phyloP scores from a whole-genome alignment of 1,284 basidiomycete genomes.

The Veloboletus limbatus region DNA sequence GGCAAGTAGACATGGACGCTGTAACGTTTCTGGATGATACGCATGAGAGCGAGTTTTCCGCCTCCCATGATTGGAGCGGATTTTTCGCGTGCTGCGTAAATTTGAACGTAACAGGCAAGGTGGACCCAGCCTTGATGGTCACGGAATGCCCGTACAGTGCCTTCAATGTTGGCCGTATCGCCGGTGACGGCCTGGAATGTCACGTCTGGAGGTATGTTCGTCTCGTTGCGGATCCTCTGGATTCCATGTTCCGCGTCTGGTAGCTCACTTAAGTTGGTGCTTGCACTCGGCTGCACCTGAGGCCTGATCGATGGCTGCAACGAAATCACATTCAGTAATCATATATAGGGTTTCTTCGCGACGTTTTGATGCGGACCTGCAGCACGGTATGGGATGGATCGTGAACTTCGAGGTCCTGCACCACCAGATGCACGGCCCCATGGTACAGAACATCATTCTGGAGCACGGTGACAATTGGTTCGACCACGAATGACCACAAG shows the following conservation, averaged over 20 bases:
- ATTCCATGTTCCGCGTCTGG: background rate
- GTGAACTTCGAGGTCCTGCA: background rate
- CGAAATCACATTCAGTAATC: background rate
- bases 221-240: background rate
- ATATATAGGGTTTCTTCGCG: too few relatives aligned
- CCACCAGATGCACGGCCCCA: too few relatives aligned
- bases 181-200: background rate
- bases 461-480: too few relatives aligned
- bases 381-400: background rate
- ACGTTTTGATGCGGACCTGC: too few relatives aligned
- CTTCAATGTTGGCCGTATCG: background rate
- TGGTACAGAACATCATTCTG: too few relatives aligned
- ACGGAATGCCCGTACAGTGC: too few relatives aligned
- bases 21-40: constrained; percentile 1
- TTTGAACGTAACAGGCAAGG: too few relatives aligned
- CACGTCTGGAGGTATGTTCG: background rate
- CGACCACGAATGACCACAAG: background rate
- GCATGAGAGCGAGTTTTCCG: constrained; percentile 2
- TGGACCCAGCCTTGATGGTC: too few relatives aligned
- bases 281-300: background rate
- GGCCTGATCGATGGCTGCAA: background rate
- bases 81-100: background rate
- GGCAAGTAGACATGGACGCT: too few relatives aligned
- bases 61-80: background rate
- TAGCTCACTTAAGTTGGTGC: background rate